These are phyloP conservation scores for Ambrosiella beaveri DNA, from an alignment of 2,329 filamentous ascomycete species.

Conservation along the genomic window DNA sequence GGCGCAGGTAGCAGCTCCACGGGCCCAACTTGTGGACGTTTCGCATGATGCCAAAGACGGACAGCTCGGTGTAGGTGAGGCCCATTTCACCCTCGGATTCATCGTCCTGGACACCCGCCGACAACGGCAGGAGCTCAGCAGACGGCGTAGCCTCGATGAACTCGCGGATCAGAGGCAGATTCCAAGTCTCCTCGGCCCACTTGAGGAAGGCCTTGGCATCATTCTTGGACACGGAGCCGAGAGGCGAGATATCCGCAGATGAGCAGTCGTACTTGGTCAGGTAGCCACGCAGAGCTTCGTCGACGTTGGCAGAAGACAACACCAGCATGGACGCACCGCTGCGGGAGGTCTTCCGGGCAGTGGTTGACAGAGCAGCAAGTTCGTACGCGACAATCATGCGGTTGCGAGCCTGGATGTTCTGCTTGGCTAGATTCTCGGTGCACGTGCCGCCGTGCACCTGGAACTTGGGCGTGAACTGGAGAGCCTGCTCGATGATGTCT, in stretches of 20 bases:
- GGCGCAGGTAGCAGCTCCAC: conserved; percentile 23
- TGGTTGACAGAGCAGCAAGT: conserved; percentile 44
- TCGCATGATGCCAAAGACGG: conserved; percentile 23
- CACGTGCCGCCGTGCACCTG: conserved; percentile 39
- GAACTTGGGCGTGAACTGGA: conserved; percentile 22
- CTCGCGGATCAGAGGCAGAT: conserved; percentile 43
- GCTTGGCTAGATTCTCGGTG: conserved; percentile 44
- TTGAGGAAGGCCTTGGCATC: conserved; percentile 49
- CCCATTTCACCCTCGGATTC: conserved; percentile 27
- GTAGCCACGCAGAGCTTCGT: conserved; percentile 30
- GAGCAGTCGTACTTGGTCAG: conserved; percentile 25
- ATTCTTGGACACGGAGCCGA: conserved; percentile 38
- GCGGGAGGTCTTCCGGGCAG: conserved; percentile 33
- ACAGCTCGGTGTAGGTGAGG: conserved; percentile 25
- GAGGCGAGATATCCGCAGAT: conserved; percentile 37
- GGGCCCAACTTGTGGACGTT: conserved; percentile 27
- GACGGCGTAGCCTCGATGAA: conserved; percentile 44
- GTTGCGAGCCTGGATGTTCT: conserved; percentile 49
- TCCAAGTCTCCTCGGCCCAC: conserved; percentile 38
- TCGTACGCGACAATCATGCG: conserved; percentile 49
- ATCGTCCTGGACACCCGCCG: conserved; percentile 24
- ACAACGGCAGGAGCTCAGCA: conserved; percentile 31
- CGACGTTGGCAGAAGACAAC: conserved; percentile 45
- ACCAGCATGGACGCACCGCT: conserved; percentile 41
- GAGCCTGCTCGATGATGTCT: conserved; percentile 17